These are phyloP conservation scores for Lachnellula willkommii DNA, from an alignment of 2,329 filamentous ascomycete genomes.

Conservation along the genomic window DNA sequence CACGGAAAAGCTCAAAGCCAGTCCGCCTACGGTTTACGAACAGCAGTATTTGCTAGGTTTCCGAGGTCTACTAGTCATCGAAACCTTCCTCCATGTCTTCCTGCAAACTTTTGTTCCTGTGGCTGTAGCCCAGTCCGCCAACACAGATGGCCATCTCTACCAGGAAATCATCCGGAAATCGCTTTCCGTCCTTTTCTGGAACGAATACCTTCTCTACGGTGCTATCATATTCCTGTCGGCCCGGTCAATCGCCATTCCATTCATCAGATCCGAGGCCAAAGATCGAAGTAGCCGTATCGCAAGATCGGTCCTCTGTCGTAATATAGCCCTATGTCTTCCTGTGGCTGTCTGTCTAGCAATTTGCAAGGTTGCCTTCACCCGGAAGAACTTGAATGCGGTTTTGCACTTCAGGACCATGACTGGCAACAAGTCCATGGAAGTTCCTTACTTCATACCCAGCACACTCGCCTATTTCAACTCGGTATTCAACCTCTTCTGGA, in stretches of 20 bases:
- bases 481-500: conserved; percentile 43
- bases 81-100: conserved; percentile 41
- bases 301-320: not conserved
- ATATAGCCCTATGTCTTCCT: conserved; percentile 32
- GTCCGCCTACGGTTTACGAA: conserved; percentile 5
- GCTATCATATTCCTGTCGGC: conserved; percentile 43
- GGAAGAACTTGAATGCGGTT: conserved; percentile 31
- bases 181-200: conserved; percentile 42
- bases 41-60: conserved; percentile 38
- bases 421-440: conserved; percentile 34
- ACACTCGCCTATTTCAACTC: conserved; percentile 41
- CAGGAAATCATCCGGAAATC: conserved; percentile 40
- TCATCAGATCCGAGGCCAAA: conserved; percentile 29
- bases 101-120: conserved; percentile 41
- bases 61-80: conserved; percentile 38
- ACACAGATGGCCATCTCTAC: conserved; percentile 34
- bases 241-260: conserved; percentile 38
- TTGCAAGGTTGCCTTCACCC: conserved; percentile 36
- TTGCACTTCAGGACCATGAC: conserved; percentile 36
- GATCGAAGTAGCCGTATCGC: not conserved
- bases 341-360: conserved; percentile 39
- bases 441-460: conserved; percentile 33
- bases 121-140: conserved; percentile 34
- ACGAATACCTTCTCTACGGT: conserved; percentile 40
- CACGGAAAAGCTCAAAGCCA: conserved; percentile 2